Conservation (phyloP, 257 asterid species). For the Thymus quinquecostatus region DNA sequence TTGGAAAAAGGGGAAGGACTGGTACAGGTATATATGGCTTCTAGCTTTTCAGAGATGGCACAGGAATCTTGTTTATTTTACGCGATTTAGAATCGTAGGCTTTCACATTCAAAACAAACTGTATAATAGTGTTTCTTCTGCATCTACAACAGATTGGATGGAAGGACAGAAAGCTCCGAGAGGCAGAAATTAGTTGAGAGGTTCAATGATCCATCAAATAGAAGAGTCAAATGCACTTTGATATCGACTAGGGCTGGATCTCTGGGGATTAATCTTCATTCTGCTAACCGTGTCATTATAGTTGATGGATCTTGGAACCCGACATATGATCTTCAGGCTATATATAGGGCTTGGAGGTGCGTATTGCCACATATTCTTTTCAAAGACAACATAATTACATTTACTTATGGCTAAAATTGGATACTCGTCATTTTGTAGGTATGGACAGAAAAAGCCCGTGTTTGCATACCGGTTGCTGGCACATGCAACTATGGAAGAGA, state of each 20-base stretch:
- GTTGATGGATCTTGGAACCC: constrained; percentile 99
- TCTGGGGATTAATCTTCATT: constrained; percentile 92
- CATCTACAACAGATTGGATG: constrained; percentile 73
- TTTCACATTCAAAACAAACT: constrained; percentile 18
- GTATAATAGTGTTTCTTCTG: constrained; percentile 27
- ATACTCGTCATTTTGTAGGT: constrained; percentile 49
- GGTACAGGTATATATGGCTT: constrained; percentile 78
- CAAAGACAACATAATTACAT: constrained; percentile 17
- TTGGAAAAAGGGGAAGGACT: constrained; percentile 95
- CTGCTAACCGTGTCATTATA: constrained; percentile 93
- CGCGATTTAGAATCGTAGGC: constrained; percentile 8
- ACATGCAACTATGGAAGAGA: constrained; percentile 98
- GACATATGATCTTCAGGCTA: constrained; percentile 96
- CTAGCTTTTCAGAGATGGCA: constrained; percentile 24
- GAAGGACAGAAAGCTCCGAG: constrained; percentile 83
- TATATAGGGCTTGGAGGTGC: constrained; percentile 95
- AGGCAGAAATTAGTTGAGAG: constrained; percentile 91
- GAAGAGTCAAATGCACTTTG: constrained; percentile 81
- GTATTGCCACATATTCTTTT: constrained; percentile 30
- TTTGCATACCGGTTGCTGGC: constrained; percentile 95
- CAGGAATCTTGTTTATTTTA: constrained; percentile 1
- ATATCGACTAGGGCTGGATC: constrained; percentile 98
- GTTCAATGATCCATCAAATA: constrained; percentile 82
- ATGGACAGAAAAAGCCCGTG: constrained; percentile 97
- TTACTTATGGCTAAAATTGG: constrained; percentile 19